Evolutionary conservation across 1,284 basidiomycete genomes (phyloP).

Genomic region (Neolentinus lepideus): DNA sequence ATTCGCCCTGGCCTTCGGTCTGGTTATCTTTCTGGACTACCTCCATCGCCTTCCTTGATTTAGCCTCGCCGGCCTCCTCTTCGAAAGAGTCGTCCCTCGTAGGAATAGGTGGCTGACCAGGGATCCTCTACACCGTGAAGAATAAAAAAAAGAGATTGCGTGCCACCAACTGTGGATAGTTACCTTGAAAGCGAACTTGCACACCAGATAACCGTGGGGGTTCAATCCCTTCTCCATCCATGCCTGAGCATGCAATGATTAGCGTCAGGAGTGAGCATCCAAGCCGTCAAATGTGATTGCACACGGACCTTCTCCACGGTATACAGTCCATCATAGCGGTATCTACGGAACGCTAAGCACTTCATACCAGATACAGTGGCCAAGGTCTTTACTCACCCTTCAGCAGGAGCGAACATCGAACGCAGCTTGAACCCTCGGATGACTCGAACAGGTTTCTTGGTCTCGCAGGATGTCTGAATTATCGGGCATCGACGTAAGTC

Average conservation of each 20-base stretch:
- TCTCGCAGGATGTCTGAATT: constrained; percentile 56
- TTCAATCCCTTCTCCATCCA: constrained; percentile 68
- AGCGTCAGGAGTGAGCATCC: not conserved
- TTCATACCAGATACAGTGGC: not conserved
- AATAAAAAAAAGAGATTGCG: not conserved
- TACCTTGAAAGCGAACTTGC: constrained; percentile 76
- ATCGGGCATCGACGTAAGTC: not conserved
- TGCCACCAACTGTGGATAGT: not conserved
- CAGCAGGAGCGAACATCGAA: constrained; percentile 61
- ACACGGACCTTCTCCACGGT: constrained; percentile 54
- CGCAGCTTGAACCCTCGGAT: constrained; percentile 75
- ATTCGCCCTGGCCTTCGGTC: not conserved
- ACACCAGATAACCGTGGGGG: constrained; percentile 58
- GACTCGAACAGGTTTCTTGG: constrained; percentile 72
- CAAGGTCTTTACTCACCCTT: constrained; percentile 52
- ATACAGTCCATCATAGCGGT: constrained; percentile 84
- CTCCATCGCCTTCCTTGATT: not conserved
- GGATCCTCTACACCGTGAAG: not conserved
- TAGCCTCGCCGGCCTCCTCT: not conserved
- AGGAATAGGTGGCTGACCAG: constrained; percentile 3
- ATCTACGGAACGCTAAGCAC: constrained; percentile 32
- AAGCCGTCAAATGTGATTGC: not conserved
- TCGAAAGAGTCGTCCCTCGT: not conserved
- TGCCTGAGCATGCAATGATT: constrained; percentile 30
- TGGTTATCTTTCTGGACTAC: not conserved